Conservation (phyloP, 495 filamentous ascomycete genomes). For the Podospora australis region DNA sequence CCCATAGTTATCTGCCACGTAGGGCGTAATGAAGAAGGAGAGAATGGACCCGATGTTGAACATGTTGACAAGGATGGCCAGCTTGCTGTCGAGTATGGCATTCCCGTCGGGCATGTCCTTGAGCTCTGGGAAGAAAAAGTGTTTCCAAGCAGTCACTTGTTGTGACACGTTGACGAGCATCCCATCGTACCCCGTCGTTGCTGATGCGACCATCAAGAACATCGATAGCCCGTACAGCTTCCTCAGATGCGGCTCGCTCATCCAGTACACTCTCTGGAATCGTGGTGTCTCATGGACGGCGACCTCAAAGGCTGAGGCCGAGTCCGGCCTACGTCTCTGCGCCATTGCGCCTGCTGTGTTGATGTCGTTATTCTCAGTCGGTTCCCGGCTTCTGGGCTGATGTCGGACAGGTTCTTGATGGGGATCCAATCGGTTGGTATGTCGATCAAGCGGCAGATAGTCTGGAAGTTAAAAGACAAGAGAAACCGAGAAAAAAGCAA, state of each 20-base stretch:
- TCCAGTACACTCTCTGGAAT: slow-evolving; percentile 56
- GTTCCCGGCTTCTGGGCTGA: background rate
- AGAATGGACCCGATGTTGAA: slow-evolving; percentile 62
- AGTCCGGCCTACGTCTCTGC: slow-evolving; percentile 9
- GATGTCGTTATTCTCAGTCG: slow-evolving; percentile 4
- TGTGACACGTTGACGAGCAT: slow-evolving; percentile 55
- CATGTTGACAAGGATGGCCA: slow-evolving; percentile 62
- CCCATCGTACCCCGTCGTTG: slow-evolving; percentile 62
- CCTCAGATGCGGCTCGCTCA: slow-evolving; percentile 50
- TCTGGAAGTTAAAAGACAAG: background rate
- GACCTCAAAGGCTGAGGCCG: slow-evolving; percentile 27
- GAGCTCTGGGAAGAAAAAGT: slow-evolving; percentile 42
- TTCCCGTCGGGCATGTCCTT: slow-evolving; percentile 28
- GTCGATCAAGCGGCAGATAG: background rate
- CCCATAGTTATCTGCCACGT: slow-evolving; percentile 55
- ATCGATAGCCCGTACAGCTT: slow-evolving; percentile 51
- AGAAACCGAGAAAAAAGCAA: slow-evolving; percentile 1
- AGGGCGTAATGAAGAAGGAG: slow-evolving; percentile 61
- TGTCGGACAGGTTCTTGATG: background rate
- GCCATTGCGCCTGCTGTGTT: background rate
- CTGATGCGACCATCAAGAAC: slow-evolving; percentile 56
- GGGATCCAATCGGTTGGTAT: background rate
- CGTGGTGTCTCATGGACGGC: slow-evolving; percentile 39
- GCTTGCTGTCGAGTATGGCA: slow-evolving; percentile 34
- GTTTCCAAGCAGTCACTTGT: slow-evolving; percentile 47